These are phyloP conservation scores for Apiotrichum brassicae DNA, from an alignment of 1,284 basidiomycete species.

Conservation along the genomic window DNA sequence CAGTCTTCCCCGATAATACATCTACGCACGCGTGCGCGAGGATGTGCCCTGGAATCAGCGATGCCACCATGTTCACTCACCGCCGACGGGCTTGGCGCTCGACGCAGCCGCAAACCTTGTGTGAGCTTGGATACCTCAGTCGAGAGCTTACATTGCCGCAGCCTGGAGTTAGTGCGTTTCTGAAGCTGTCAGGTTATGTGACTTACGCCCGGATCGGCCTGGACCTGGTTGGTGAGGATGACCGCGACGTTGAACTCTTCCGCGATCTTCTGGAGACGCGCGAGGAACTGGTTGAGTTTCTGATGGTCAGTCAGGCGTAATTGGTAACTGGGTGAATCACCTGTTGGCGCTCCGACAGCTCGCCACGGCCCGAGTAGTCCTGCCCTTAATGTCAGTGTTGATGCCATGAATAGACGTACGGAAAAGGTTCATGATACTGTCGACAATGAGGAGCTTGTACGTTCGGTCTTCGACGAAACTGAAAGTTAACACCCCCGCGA, in stretches of 20 bases:
- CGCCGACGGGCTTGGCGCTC: slow-evolving; percentile 76
- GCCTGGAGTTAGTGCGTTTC: slow-evolving; percentile 44
- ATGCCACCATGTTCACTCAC: slow-evolving; percentile 43
- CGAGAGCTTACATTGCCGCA: slow-evolving; percentile 59
- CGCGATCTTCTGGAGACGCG: slow-evolving; percentile 79
- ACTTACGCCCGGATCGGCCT: slow-evolving; percentile 75
- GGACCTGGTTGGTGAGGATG: slow-evolving; percentile 79
- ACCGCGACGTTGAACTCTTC: slow-evolving; percentile 80
- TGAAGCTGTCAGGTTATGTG: no score
- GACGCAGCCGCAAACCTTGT: slow-evolving; percentile 72
- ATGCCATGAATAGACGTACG: slow-evolving; percentile 45
- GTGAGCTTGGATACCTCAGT: background rate
- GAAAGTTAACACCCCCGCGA: background rate
- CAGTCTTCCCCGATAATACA: no score
- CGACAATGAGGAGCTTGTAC: slow-evolving; percentile 52
- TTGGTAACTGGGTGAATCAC: slow-evolving; percentile 8
- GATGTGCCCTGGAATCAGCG: slow-evolving; percentile 34
- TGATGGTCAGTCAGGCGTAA: slow-evolving; percentile 15
- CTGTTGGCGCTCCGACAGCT: slow-evolving; percentile 85
- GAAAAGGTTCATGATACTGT: slow-evolving; percentile 93
- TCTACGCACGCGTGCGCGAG: slow-evolving; percentile 46
- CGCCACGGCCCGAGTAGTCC: slow-evolving; percentile 84
- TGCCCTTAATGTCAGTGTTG: slow-evolving; percentile 48
- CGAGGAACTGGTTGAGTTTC: slow-evolving; percentile 67
- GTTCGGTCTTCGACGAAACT: slow-evolving; percentile 47